Conservation (phyloP, 169 alveolate species). For the Eimeria sp. region DNA sequence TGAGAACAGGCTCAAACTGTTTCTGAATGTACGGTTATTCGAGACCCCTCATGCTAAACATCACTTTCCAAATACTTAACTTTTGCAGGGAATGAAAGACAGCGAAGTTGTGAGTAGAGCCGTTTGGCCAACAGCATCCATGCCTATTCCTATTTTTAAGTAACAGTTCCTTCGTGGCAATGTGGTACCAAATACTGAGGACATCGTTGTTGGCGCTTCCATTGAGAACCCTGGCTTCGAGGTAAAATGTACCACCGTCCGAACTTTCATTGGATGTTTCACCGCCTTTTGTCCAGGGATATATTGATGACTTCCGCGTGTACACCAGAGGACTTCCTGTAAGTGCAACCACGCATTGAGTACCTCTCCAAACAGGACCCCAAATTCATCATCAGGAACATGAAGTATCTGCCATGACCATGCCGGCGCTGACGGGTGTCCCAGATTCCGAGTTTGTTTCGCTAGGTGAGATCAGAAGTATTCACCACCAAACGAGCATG, state of each 20-base stretch:
- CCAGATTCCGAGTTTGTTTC: conserved; percentile 75
- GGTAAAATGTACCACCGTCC: conserved; percentile 19
- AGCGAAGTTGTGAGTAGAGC: conserved; percentile 60
- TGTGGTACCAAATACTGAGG: conserved; percentile 75
- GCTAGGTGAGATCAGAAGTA: conserved; percentile 55
- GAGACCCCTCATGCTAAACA: not conserved
- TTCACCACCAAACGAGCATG: no score
- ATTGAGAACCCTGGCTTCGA: conserved; percentile 81
- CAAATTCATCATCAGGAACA: conserved; percentile 44
- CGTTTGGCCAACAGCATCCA: not conserved
- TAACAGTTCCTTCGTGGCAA: conserved; percentile 76
- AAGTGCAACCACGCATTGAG: not conserved
- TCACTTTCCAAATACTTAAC: not conserved
- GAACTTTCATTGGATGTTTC: not conserved
- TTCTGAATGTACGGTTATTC: conserved; percentile 66
- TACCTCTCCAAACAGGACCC: not conserved
- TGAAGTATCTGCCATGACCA: conserved; percentile 69
- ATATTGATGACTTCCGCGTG: conserved; percentile 79
- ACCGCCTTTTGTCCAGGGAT: conserved; percentile 31
- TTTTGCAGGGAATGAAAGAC: conserved; percentile 77
- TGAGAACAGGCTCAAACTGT: conserved; percentile 46
- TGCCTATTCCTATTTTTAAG: not conserved
- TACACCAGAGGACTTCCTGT: conserved; percentile 80
- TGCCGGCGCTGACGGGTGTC: conserved; percentile 80
- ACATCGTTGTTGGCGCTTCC: conserved; percentile 77